These are phyloP conservation scores for Nannochloropsis salina DNA, from an alignment of 108 stramenopile genomes.

Conservation along the genomic window DNA sequence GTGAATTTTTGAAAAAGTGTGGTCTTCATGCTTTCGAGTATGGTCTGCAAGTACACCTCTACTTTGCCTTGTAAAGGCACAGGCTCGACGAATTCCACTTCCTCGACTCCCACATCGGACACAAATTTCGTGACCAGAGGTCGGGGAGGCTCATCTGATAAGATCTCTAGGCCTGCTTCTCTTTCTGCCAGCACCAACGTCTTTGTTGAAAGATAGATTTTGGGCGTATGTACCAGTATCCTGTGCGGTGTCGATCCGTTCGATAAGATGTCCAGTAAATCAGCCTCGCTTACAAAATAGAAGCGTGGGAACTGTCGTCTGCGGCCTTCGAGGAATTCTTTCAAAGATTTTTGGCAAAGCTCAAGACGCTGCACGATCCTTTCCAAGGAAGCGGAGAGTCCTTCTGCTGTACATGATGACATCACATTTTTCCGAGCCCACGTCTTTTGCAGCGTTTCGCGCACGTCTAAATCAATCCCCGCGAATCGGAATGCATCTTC, in stretches of 20 bases:
- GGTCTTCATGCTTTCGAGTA: conserved; percentile 59
- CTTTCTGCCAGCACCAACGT: conserved; percentile 55
- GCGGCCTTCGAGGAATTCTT: conserved; percentile 69
- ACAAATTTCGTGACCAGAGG: conserved; percentile 60
- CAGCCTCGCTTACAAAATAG: conserved; percentile 72
- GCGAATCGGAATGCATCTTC: conserved; percentile 69
- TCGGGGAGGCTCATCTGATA: conserved; percentile 23
- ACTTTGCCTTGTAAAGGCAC: conserved; percentile 70
- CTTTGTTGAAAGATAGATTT: conserved; percentile 68
- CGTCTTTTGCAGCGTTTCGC: conserved; percentile 54
- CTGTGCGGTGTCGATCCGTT: conserved; percentile 65
- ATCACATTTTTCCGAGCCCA: conserved; percentile 61
- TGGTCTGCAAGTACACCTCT: conserved; percentile 69
- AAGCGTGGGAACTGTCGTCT: conserved; percentile 70
- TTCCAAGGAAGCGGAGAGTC: conserved; percentile 58
- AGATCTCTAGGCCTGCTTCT: conserved; percentile 33
- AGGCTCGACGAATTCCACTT: conserved; percentile 62
- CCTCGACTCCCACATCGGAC: conserved; percentile 62
- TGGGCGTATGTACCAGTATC: conserved; percentile 65
- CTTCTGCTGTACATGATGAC: conserved; percentile 62
- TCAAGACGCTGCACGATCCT: conserved; percentile 64
- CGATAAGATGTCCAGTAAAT: conserved; percentile 70
- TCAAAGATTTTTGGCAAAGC: conserved; percentile 68
- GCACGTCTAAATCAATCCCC: conserved; percentile 63
- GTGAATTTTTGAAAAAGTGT: conserved; percentile 59